Conservation (phyloP, 495 filamentous ascomycete genomes). For the Lophiotrema nucula region DNA sequence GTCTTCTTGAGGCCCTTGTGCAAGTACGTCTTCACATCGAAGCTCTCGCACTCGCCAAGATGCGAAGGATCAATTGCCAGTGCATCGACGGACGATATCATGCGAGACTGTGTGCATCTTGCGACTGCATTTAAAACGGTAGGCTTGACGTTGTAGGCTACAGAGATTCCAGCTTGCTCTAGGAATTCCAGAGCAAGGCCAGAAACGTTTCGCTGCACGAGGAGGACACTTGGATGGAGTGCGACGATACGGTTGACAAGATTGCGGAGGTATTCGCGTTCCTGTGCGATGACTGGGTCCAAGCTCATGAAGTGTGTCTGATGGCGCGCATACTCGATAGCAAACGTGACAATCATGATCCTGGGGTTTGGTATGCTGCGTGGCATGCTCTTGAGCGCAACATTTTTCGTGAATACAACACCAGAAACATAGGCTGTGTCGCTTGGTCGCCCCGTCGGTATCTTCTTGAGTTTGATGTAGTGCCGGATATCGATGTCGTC, state of each 20-base stretch:
- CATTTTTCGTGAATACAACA: conserved; percentile 93
- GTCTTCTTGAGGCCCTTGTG: conserved; percentile 82
- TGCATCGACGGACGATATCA: conserved; percentile 95
- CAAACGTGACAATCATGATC: conserved; percentile 90
- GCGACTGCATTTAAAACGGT: conserved; percentile 95
- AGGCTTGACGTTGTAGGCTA: conserved; percentile 92
- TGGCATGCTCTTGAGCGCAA: conserved; percentile 94
- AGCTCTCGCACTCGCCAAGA: conserved; percentile 76
- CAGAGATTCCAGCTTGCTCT: conserved; percentile 81
- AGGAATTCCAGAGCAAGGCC: conserved; percentile 86
- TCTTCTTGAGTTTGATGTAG: conserved; percentile 96
- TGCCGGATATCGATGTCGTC: conserved; percentile 99
- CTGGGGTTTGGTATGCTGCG: conserved; percentile 78
- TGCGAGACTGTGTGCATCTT: conserved; percentile 81
- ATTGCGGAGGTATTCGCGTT: conserved; percentile 90
- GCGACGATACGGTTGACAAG: conserved; percentile 89
- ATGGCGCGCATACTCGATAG: conserved; percentile 93
- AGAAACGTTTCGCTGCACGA: conserved; percentile 87
- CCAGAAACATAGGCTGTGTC: conserved; percentile 95
- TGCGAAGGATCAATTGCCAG: conserved; percentile 76
- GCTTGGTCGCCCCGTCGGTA: conserved; percentile 80
- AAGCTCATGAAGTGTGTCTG: conserved; percentile 98
- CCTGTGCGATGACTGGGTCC: conserved; percentile 94
- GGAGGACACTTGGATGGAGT: conserved; percentile 75
- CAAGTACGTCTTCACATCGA: conserved; percentile 94